A percentile compares a stretch with the other conserved stretches of the same genome.
Evolutionary conservation across 441 rosid species (phyloP).

Genomic region (Daphne laureola): DNA sequence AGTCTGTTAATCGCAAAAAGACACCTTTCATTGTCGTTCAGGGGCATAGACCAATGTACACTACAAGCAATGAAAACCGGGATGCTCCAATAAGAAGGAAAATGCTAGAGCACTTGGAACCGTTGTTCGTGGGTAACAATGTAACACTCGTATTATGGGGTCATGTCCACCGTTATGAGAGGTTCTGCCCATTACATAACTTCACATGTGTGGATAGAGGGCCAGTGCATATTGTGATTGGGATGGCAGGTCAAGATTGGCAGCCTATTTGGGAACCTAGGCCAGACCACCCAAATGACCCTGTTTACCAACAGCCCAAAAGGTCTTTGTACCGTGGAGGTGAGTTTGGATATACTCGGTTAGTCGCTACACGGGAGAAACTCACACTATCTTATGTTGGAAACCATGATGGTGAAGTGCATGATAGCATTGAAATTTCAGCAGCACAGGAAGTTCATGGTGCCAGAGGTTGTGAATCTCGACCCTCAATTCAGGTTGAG

Average conservation of each 20-base stretch:
- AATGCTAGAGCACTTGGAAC: slow-evolving; percentile 81
- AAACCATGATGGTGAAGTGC: slow-evolving; percentile 82
- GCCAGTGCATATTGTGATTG: slow-evolving; percentile 84
- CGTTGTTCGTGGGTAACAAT: slow-evolving; percentile 56
- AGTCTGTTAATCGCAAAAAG: slow-evolving; percentile 62
- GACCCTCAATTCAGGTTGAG: slow-evolving; percentile 14
- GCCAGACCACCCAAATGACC: slow-evolving; percentile 50
- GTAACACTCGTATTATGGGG: slow-evolving; percentile 93
- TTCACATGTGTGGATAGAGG: slow-evolving; percentile 62
- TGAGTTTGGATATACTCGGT: slow-evolving; percentile 81
- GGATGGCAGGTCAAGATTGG: slow-evolving; percentile 92
- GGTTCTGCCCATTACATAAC: slow-evolving; percentile 84
- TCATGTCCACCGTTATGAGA: slow-evolving; percentile 82
- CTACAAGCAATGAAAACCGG: slow-evolving; percentile 50
- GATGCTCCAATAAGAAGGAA: slow-evolving; percentile 47
- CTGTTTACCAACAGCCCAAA: slow-evolving; percentile 68
- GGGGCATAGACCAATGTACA: slow-evolving; percentile 96
- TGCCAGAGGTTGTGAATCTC: slow-evolving; percentile 8
- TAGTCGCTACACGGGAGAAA: slow-evolving; percentile 73
- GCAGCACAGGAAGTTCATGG: slow-evolving; percentile 63
- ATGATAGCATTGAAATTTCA: slow-evolving; percentile 69
- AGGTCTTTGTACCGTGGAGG: slow-evolving; percentile 75
- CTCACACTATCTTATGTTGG: slow-evolving; percentile 66
- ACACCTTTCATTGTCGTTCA: slow-evolving; percentile 75
- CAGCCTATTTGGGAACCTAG: slow-evolving; percentile 86